These are phyloP conservation scores for Chenopodium formosanum DNA, from an alignment of 148 eudicot genomes.

Conservation along the genomic window DNA sequence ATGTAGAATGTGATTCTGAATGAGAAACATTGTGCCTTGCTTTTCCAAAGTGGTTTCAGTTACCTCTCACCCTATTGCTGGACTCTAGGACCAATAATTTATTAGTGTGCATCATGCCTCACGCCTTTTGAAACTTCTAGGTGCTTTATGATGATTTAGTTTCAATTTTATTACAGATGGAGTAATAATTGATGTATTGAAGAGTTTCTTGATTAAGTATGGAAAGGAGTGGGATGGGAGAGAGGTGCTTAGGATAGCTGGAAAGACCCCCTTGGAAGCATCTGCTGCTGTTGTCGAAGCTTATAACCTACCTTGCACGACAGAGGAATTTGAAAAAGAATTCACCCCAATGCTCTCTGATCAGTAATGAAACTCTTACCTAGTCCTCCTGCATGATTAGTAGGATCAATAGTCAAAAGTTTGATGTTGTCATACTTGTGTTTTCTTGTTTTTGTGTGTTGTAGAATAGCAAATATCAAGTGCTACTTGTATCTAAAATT, in stretches of 20 bases:
- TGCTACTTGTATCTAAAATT: neutral
- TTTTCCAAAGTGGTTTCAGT: neutral
- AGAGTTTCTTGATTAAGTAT: constrained; percentile 58
- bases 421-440: constrained; percentile 1
- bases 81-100: neutral
- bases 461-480: neutral
- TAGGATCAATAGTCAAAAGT: neutral
- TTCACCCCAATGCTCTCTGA: constrained; percentile 52
- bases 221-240: constrained; percentile 92
- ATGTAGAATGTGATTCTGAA: neutral
- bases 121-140: neutral
- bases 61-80: neutral
- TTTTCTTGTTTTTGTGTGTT: constrained; percentile 6
- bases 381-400: constrained; percentile 18
- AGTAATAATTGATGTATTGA: constrained; percentile 61
- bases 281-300: constrained; percentile 71
- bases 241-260: constrained; percentile 49
- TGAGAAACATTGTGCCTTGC: neutral
- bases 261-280: constrained; percentile 82
- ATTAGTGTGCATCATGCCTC: constrained; percentile 6
- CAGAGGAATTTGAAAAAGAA: constrained; percentile 64
- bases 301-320: constrained; percentile 65
- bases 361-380: constrained; percentile 45
- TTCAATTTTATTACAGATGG: constrained; percentile 57
- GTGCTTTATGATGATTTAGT: constrained; percentile 19